Percentiles rank a stretch among this genome's conserved stretches.
phyloP scores from a whole-genome alignment of 495 filamentous ascomycete species.

The Aspergillus ostianus region DNA sequence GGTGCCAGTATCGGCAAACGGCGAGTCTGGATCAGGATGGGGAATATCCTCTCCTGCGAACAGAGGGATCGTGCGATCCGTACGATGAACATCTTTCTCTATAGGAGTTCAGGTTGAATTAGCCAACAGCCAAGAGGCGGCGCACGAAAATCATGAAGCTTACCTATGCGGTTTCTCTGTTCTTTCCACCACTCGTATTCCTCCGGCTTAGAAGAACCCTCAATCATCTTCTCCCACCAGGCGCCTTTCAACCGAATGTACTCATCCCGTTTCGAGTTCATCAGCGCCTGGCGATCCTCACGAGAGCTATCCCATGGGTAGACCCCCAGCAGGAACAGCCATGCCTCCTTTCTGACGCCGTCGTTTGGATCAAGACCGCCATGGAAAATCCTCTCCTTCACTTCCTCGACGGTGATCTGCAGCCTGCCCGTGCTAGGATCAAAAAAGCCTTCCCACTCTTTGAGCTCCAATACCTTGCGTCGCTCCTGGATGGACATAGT shows the following conservation, averaged over 20 bases:
- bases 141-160: slow-evolving; percentile 20
- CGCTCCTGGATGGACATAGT: slow-evolving; percentile 67
- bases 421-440: slow-evolving; percentile 69
- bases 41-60: slow-evolving; percentile 96
- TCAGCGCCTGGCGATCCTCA: slow-evolving; percentile 75
- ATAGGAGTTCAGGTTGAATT: slow-evolving; percentile 20
- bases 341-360: slow-evolving; percentile 91
- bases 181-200: slow-evolving; percentile 94
- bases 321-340: slow-evolving; percentile 90
- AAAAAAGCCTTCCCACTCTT: slow-evolving; percentile 89
- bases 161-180: slow-evolving; percentile 91
- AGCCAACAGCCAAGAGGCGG: background rate
- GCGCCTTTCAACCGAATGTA: slow-evolving; percentile 90
- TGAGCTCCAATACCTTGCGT: slow-evolving; percentile 71
- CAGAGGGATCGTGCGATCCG: slow-evolving; percentile 86
- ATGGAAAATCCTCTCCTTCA: slow-evolving; percentile 95
- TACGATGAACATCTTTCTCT: slow-evolving; percentile 99
- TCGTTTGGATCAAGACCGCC: slow-evolving; percentile 87
- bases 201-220: slow-evolving; percentile 70
- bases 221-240: slow-evolving; percentile 95
- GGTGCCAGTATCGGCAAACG: slow-evolving; percentile 85
- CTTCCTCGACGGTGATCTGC: slow-evolving; percentile 78
- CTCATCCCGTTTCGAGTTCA: slow-evolving; percentile 85
- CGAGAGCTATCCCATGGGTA: slow-evolving; percentile 84
- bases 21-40: slow-evolving; percentile 96